A percentile compares a stretch with the other conserved stretches of the same genome.
Evolutionary conservation across 345 rosid genomes (phyloP).

Genomic region (Ceriops decandra): DNA sequence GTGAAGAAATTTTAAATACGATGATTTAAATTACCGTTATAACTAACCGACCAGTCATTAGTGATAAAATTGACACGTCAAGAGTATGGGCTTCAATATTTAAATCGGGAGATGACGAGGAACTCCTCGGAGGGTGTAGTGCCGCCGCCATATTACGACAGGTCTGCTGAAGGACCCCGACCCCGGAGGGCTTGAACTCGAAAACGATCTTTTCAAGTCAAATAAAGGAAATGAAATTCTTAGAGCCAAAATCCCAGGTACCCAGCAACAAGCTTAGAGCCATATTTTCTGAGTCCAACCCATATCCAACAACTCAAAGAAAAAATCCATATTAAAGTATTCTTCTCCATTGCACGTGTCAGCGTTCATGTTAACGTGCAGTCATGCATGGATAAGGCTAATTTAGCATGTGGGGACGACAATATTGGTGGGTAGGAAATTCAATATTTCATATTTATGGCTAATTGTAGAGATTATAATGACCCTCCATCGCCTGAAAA

Average conservation of each 20-base stretch:
- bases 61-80: constrained; percentile 31
- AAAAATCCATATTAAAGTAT: constrained; percentile 14
- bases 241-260: neutral
- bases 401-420: neutral
- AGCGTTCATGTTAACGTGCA: constrained; percentile 32
- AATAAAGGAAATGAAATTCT: neutral
- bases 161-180: neutral
- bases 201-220: neutral
- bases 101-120: constrained; percentile 22
- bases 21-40: too few species aligned
- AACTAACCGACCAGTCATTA: too few species aligned
- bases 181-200: constrained; percentile 18
- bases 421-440: neutral
- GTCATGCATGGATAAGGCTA: constrained; percentile 27
- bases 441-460: constrained; percentile 10
- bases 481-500: constrained; percentile 26
- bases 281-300: constrained; percentile 24
- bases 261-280: constrained; percentile 26
- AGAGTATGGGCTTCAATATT: constrained; percentile 34
- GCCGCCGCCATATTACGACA: too few species aligned
- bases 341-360: constrained; percentile 11
- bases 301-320: constrained; percentile 26
- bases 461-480: constrained; percentile 30
- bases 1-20: too few species aligned
- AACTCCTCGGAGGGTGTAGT: constrained; percentile 17